phyloP scores from a whole-genome alignment of 2,329 filamentous ascomycete species.

The Neobulgaria alba region DNA sequence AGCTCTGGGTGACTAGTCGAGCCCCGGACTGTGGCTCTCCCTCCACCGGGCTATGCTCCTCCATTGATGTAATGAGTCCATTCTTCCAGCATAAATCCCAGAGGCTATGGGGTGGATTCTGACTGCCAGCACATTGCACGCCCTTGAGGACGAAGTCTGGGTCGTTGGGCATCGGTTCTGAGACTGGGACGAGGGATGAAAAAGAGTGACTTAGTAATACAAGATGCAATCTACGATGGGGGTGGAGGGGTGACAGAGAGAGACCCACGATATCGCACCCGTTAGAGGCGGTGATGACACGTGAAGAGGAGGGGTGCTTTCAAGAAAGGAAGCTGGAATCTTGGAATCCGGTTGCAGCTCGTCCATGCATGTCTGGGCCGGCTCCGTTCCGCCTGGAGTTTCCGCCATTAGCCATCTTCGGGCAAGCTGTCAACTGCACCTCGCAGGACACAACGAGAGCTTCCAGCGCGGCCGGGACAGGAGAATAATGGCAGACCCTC shows the following conservation, averaged over 20 bases:
- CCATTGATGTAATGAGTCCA: constrained; percentile 25
- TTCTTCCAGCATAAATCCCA: constrained; percentile 29
- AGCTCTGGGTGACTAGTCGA: constrained; percentile 40
- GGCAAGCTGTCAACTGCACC: no score
- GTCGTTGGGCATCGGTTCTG: neutral
- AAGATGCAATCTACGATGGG: neutral
- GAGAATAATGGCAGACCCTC: constrained; percentile 62
- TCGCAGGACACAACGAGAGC: no score
- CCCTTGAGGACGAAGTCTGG: constrained; percentile 14
- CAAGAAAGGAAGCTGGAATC: no score
- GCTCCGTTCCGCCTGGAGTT: no score
- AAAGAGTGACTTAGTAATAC: neutral
- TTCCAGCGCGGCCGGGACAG: no score
- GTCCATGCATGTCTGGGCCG: no score
- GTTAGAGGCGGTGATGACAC: no score
- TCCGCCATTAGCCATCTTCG: no score
- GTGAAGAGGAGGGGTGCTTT: no score
- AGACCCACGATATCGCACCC: neutral
- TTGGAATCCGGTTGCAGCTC: no score
- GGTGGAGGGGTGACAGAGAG: neutral
- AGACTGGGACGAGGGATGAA: neutral
- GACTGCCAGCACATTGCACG: constrained; percentile 28
- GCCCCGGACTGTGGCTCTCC: constrained; percentile 1
- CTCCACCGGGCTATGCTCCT: constrained; percentile 18
- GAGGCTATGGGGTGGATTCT: constrained; percentile 20